These are phyloP conservation scores for Neurospora sp. DNA, from an alignment of 495 filamentous ascomycete genomes.

Conservation along the genomic window DNA sequence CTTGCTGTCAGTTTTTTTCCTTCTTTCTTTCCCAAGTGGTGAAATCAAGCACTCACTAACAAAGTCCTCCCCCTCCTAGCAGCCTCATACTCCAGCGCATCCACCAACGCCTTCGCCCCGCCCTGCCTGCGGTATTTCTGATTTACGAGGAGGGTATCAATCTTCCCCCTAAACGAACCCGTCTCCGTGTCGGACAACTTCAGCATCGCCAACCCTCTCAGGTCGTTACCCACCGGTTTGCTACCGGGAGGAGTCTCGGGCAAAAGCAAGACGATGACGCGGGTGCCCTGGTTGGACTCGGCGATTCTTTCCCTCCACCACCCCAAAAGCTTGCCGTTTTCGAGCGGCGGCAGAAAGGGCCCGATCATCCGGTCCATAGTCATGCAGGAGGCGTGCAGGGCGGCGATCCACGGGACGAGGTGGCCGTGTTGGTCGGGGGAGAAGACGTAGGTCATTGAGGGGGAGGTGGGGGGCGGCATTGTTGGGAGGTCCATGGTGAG, in stretches of 20 bases:
- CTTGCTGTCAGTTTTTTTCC: neutral
- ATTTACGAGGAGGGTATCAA: conserved; percentile 31
- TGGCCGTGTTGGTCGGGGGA: conserved; percentile 21
- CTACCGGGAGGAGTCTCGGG: conserved; percentile 15
- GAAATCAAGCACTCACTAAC: conserved; percentile 14
- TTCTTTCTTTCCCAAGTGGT: too few relatives aligned
- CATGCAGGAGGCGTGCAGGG: conserved; percentile 31
- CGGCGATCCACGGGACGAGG: conserved; percentile 30
- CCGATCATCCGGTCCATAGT: conserved; percentile 27
- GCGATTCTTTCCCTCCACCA: conserved; percentile 32
- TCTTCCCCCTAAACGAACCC: conserved; percentile 23
- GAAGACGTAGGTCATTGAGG: conserved; percentile 20
- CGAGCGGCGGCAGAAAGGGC: conserved; percentile 29
- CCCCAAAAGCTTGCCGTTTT: conserved; percentile 27
- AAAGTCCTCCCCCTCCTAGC: conserved; percentile 24
- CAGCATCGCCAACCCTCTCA: conserved; percentile 30
- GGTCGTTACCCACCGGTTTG: conserved; percentile 21
- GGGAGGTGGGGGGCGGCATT: neutral
- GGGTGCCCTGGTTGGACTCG: conserved; percentile 19
- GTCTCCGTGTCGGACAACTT: conserved; percentile 26
- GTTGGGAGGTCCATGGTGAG: conserved; percentile 3
- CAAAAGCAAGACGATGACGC: conserved; percentile 26
- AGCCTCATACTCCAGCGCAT: conserved; percentile 28
- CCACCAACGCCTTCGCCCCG: conserved; percentile 21
- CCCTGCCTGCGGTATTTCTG: conserved; percentile 20